Percentiles rank a stretch among this genome's conserved stretches.
Evolutionary conservation across 768 basidiomycete species (phyloP).

Genomic region (Sporobolomyces phaffii): DNA sequence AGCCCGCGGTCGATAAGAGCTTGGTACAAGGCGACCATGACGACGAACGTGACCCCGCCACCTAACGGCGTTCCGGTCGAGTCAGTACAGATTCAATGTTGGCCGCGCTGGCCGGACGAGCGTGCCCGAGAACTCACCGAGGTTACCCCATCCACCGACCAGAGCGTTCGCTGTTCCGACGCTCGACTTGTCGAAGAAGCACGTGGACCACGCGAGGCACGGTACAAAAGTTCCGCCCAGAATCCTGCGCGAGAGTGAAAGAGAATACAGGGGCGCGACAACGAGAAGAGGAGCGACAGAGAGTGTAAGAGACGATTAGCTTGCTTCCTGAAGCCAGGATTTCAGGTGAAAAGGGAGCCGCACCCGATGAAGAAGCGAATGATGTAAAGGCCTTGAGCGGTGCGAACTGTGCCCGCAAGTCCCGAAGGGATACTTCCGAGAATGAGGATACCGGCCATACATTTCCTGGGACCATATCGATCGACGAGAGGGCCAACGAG

Average conservation of each 20-base stretch:
- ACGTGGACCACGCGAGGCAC: conserved; percentile 50
- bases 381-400: conserved; percentile 49
- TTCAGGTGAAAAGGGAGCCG: not conserved
- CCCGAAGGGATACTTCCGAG: conserved; percentile 59
- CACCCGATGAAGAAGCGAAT: conserved; percentile 52
- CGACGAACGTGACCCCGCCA: conserved; percentile 55
- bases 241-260: conserved; percentile 53
- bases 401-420: conserved; percentile 54
- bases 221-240: conserved; percentile 60
- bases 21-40: conserved; percentile 53
- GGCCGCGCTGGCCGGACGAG: too few species aligned
- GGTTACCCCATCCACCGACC: conserved; percentile 45
- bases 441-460: conserved; percentile 56
- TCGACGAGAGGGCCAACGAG: conserved; percentile 55
- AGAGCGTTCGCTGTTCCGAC: conserved; percentile 55
- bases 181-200: conserved; percentile 56
- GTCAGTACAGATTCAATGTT: too few species aligned
- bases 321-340: too few species aligned
- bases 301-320: too few species aligned
- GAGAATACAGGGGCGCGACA: not conserved
- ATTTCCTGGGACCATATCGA: conserved; percentile 46
- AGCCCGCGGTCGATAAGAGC: conserved; percentile 44
- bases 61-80: not conserved
- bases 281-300: too few species aligned
- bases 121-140: not conserved